Conservation (phyloP, 164 flowering plant genomes). For the Magnolia changhungtana region DNA sequence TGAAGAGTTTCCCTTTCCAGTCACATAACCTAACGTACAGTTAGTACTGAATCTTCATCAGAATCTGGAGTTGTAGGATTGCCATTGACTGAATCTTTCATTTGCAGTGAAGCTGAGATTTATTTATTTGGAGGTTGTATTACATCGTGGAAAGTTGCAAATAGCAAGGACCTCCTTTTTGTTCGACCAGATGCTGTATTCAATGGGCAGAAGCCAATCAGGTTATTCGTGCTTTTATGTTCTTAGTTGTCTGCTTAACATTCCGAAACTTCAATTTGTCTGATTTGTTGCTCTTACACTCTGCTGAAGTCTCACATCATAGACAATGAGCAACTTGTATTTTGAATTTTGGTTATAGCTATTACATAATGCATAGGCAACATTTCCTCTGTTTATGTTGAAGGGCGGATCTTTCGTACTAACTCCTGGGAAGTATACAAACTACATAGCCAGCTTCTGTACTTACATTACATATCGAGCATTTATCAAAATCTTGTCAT, state of each 20-base stretch:
- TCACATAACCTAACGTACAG: too few species aligned
- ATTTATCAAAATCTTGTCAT: background rate
- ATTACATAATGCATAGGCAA: background rate
- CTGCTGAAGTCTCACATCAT: background rate
- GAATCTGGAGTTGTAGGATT: background rate
- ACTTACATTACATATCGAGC: background rate
- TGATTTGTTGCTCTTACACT: background rate
- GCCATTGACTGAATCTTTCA: background rate
- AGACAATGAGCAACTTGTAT: background rate
- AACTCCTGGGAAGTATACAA: too few species aligned
- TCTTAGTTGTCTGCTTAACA: background rate
- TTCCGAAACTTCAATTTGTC: background rate
- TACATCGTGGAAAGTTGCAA: slow-evolving; percentile 86
- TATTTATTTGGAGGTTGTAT: slow-evolving; percentile 86
- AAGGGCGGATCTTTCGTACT: background rate
- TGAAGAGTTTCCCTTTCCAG: too few species aligned
- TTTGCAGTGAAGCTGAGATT: slow-evolving; percentile 78
- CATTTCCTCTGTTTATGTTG: background rate
- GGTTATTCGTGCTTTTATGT: slow-evolving; percentile 33
- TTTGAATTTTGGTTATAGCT: background rate
- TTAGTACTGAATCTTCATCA: too few species aligned
- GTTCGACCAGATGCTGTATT: slow-evolving; percentile 96
- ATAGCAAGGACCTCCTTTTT: slow-evolving; percentile 77
- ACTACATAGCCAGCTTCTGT: too few species aligned
- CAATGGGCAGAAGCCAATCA: slow-evolving; percentile 90